Conservation (phyloP, 2,329 filamentous ascomycete species). For the Botrytis elliptica region DNA sequence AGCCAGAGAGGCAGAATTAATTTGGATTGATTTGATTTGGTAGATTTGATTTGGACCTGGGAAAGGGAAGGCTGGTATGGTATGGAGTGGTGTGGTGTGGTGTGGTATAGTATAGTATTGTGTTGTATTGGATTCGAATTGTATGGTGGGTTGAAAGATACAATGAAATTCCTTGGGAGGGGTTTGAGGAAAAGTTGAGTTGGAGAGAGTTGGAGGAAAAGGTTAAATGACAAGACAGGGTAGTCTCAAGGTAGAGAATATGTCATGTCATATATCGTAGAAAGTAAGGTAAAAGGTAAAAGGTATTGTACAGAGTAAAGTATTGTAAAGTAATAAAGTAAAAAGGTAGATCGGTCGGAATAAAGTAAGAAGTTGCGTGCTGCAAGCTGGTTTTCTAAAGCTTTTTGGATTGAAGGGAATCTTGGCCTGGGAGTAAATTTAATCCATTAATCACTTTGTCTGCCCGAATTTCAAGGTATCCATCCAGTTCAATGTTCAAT, state of each 20-base stretch:
- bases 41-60: not conserved
- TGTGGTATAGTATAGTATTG: too few relatives aligned
- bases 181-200: not conserved
- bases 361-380: not conserved
- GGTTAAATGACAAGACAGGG: not conserved
- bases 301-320: not conserved
- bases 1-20: not conserved
- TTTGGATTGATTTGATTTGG: constrained; percentile 3
- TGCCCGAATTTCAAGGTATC: not conserved
- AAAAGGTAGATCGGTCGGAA: constrained; percentile 8
- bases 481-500: not conserved
- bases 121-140: too few relatives aligned
- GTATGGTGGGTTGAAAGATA: not conserved
- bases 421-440: not conserved
- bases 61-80: not conserved
- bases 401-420: not conserved
- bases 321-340: not conserved
- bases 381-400: constrained; percentile 4
- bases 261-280: not conserved
- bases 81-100: too few relatives aligned
- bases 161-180: not conserved
- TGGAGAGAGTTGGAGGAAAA: not conserved
- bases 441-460: not conserved
- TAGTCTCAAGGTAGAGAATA: not conserved
- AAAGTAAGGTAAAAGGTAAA: not conserved